Base-by-base conservation (phyloP, 352 stramenopile genomes). In the Globisporangium nunn region DNA sequence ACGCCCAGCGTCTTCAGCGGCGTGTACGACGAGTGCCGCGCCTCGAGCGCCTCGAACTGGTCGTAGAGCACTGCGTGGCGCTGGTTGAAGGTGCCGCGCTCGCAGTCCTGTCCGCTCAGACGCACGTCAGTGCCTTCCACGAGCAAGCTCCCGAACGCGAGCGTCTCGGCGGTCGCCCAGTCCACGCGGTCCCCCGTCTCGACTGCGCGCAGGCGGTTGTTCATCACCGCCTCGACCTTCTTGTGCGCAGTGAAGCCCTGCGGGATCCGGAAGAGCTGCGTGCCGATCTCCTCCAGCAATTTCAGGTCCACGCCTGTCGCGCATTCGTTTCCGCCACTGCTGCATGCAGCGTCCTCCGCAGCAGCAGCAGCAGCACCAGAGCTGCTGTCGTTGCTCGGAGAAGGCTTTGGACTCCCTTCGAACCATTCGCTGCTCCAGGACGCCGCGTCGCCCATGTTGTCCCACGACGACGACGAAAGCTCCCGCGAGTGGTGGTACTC, bases 21-120 rank as follows among this genome's bases (percentile, higher is more conserved):
- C 14, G 87, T 97, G 72, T 98, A 98, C 49, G 93, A 91, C 56
- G 90, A 79, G 56, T 98, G 89, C 15, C 80, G 68, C 0, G 78
- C 77, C 2, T 72, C 81, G 0, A 91, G 58, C 31, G 81, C 78
- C 64, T 91, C 79, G 41, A 84, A 85, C 66, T 97, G 89, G 60
- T 95, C 82, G 52, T 93, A 91, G 3, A 97, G 54, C 47, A 96
- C 87, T 0, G 86, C 88, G 54, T 97, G 88, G 44, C 88, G 81
- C 61, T 95, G 85, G 54, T 90, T 93, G 55, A 97, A 97, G 2
- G 88, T 97, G 3, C 88, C 88, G 35, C 88, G 81, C 62, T 96
- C 85, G 45, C 74, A 90, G 54, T 97, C 88, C 71, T 97, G 88
- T 6, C 88, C 88, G 29, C 81, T 95, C 39, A 97, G 48, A 2